Evolutionary conservation across 495 filamentous ascomycete species (phyloP).

Genomic region (Hypoxylon perforatum): DNA sequence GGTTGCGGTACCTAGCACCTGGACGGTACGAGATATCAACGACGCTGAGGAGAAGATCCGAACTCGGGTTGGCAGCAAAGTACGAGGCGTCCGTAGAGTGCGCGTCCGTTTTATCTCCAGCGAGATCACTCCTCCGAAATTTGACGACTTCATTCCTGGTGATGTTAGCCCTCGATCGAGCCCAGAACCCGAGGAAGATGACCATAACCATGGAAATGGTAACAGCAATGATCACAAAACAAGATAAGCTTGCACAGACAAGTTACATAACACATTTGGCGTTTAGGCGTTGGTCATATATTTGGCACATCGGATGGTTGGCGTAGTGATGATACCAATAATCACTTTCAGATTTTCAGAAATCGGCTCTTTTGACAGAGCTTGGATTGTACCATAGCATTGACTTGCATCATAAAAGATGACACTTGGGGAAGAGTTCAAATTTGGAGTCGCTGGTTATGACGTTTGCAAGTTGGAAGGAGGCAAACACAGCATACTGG

Average conservation of each 20-base stretch:
- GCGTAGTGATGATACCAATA: slow-evolving; percentile 38
- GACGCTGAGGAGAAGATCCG: slow-evolving; percentile 78
- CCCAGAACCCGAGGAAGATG: slow-evolving; percentile 72
- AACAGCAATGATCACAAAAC: slow-evolving; percentile 43
- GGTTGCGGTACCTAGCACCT: slow-evolving; percentile 76
- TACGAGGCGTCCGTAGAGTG: slow-evolving; percentile 83
- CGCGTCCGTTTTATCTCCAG: slow-evolving; percentile 83
- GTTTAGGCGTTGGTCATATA: slow-evolving; percentile 42
- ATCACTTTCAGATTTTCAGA: slow-evolving; percentile 5
- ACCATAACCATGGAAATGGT: slow-evolving; percentile 56
- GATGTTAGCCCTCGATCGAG: slow-evolving; percentile 70
- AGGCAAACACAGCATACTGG: background rate
- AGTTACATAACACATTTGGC: slow-evolving; percentile 31
- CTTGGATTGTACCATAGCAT: slow-evolving; percentile 38
- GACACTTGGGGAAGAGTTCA: slow-evolving; percentile 9
- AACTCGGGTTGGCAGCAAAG: slow-evolving; percentile 72
- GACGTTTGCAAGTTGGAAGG: slow-evolving; percentile 1
- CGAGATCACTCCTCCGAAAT: slow-evolving; percentile 64
- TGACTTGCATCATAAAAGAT: slow-evolving; percentile 10
- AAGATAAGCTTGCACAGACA: slow-evolving; percentile 34
- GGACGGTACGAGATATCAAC: slow-evolving; percentile 75
- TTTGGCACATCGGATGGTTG: slow-evolving; percentile 20
- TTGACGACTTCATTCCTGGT: slow-evolving; percentile 81
- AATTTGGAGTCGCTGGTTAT: slow-evolving; percentile 4
- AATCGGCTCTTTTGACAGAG: slow-evolving; percentile 27